Evolutionary conservation across 2,329 filamentous ascomycete genomes (phyloP), one percentile per base, ranked within the genome.

Genomic region (Venturia oleaginea): DNA sequence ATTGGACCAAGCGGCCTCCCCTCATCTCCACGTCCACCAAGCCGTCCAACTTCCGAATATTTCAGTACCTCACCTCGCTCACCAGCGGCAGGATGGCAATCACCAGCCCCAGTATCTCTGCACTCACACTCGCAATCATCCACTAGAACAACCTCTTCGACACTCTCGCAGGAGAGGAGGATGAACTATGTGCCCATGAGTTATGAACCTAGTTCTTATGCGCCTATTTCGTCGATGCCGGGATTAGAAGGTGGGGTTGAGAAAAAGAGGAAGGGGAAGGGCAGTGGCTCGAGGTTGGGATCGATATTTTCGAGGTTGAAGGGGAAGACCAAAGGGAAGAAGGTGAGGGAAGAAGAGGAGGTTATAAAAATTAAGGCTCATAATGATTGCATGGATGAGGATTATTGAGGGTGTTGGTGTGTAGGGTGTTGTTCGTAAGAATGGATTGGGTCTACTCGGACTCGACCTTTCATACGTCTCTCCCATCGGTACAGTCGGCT

Each of bases 311-410:
- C 51, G 27, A 32, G 51, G 27, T 34, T 57, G 3, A 34, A n/a
- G 27, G 17, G 30, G 30, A 57, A 57, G 51, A 57, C 19, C 17
- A 57, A 34, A n/a, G 27, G 3, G 51, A 34, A 19, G 13, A 55
- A 34, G 51, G 24, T n/a, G 17, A 32, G 24, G 27, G 17, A 27
- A 17, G 46, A 51, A 22, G 51, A 57, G 51, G 27, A 57, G 17
- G 27, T 32, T 34, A 30, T 19, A 30, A 15, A 57, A 30, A 13
- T 57, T 15, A 57, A 32, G 8, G 51, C 30, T 4, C 27, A 57
- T 57, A 57, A 57, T 57, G 51, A 57, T 34, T 57, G 2, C 5
- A 57, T 57, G 51, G 51, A 57, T 34, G 51, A 57, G 1, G 51
- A 57, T 19, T 57, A 57, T 57, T 57, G 51, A 57, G 19, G 6